These are phyloP conservation scores for Auriculariales sp. DNA, from an alignment of 768 basidiomycete genomes.

Conservation along the genomic window DNA sequence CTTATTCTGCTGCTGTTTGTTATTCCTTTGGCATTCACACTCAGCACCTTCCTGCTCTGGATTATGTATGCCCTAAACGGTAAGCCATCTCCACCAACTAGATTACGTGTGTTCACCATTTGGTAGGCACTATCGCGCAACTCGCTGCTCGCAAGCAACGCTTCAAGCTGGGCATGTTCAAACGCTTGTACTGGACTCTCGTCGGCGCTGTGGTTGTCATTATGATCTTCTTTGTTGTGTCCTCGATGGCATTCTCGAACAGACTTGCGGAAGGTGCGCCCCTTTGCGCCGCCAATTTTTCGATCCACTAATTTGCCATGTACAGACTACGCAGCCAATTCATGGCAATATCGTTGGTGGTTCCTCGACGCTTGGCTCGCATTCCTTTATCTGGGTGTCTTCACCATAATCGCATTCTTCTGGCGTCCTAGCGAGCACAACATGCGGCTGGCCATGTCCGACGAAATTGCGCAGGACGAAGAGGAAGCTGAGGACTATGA, in stretches of 20 bases:
- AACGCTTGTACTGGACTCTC: slow-evolving; percentile 71
- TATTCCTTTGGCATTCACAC: slow-evolving; percentile 84
- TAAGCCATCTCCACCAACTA: slow-evolving; percentile 18
- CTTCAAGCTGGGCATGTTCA: slow-evolving; percentile 83
- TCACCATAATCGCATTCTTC: slow-evolving; percentile 68
- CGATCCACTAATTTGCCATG: background rate
- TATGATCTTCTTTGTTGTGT: slow-evolving; percentile 82
- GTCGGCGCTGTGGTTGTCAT: slow-evolving; percentile 70
- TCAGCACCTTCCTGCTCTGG: slow-evolving; percentile 95
- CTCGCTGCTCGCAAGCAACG: slow-evolving; percentile 74
- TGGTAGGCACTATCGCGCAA: slow-evolving; percentile 72
- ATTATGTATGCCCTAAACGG: slow-evolving; percentile 84
- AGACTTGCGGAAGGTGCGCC: slow-evolving; percentile 72
- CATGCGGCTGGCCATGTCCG: slow-evolving; percentile 86
- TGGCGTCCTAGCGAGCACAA: slow-evolving; percentile 92
- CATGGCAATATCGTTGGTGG: slow-evolving; percentile 91
- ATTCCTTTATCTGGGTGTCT: slow-evolving; percentile 72
- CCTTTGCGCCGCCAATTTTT: slow-evolving; percentile 5
- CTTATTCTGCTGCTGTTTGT: slow-evolving; percentile 78
- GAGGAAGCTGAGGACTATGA: slow-evolving; percentile 90
- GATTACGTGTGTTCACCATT: slow-evolving; percentile 4
- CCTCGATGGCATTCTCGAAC: slow-evolving; percentile 80
- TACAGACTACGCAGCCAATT: slow-evolving; percentile 78
- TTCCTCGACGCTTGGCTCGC: slow-evolving; percentile 90
- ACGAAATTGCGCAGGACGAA: slow-evolving; percentile 90